Conservation (phyloP, 805 yeast genomes). For the Teunomyces gatunensis region DNA sequence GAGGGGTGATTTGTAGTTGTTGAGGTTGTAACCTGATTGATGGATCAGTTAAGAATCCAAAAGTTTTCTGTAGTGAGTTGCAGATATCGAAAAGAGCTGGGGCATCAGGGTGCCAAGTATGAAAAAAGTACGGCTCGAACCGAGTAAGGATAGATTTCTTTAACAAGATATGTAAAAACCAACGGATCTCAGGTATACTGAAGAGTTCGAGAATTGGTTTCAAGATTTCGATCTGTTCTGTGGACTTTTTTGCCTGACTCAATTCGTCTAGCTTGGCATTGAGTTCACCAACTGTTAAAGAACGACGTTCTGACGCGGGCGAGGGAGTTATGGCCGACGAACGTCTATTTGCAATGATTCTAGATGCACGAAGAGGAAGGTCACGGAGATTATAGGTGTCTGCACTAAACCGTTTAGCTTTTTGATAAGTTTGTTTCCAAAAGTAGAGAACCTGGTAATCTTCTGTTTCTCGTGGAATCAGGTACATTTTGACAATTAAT, state of each 20-base stretch:
- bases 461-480: slow-evolving; percentile 57
- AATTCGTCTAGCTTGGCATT: slow-evolving; percentile 30
- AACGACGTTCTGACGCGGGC: no score
- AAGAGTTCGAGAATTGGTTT: slow-evolving; percentile 50
- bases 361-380: slow-evolving; percentile 49
- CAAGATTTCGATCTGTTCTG: slow-evolving; percentile 44
- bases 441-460: slow-evolving; percentile 48
- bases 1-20: slow-evolving; percentile 42
- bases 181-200: slow-evolving; percentile 61
- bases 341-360: slow-evolving; percentile 51
- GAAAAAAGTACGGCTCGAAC: slow-evolving; percentile 56
- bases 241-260: slow-evolving; percentile 21
- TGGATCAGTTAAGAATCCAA: slow-evolving; percentile 54
- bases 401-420: slow-evolving; percentile 31
- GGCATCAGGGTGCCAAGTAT: slow-evolving; percentile 80
- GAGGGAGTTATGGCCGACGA: neutral
- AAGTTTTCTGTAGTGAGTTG: slow-evolving; percentile 58
- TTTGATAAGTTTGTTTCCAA: slow-evolving; percentile 37
- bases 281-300: slow-evolving; percentile 25
- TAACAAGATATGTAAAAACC: slow-evolving; percentile 65
- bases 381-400: slow-evolving; percentile 44
- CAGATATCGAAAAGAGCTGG: slow-evolving; percentile 61
- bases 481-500: slow-evolving; percentile 46
- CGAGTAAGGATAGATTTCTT: slow-evolving; percentile 59
- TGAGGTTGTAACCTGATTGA: slow-evolving; percentile 36